Evolutionary conservation across 805 yeast genomes (phyloP), one percentile per base, ranked within the genome.

Genomic region (Ogataea minuta): DNA sequence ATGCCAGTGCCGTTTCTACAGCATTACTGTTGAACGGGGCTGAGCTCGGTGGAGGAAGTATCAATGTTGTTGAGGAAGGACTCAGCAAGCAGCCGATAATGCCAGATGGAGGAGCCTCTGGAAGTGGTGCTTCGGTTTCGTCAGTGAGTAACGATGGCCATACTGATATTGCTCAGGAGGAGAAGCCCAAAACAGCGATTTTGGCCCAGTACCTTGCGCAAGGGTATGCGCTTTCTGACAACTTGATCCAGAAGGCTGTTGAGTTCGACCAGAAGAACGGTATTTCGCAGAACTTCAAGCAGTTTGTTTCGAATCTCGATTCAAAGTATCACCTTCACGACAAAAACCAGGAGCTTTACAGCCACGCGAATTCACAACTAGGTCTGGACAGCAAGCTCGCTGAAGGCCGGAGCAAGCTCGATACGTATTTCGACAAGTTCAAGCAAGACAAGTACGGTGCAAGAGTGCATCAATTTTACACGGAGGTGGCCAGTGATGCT

Each of bases 1-100:
- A 70, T 45, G 62, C 74, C 5, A 70, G 74, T 43, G 95, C 93
- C 2, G 72, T 81, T 29, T 69, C 77, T 23, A 84, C 91, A 9
- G 93, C 95, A 0, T 58, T 81, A 10, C 66, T 84, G 37, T 66
- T 84, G 39, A 75, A 81, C 46, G 89, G 85, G 31, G 89, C 91
- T 3, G 86, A 82, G 57, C 70, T 85, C 31, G 85, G 77, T 28
- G 81, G 82, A 9, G 58, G 63, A 31, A 65, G 71, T 9, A 78
- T 84, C 30, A 57, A 62, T 23, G 81, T 83, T 46, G 60, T 57
- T 46, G 58, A 45, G 46, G 62, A 49, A 32, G 57, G 58, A 6
- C 39, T 47, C 10, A 24, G 56, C n/a, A 55, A 54, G 21, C 57
- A 52, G 28, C 54, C 57, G 4, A 31, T 31, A n/a, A 23, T 45